Base-by-base conservation (phyloP, 2,329 filamentous ascomycete genomes). In the Penicillium sp. region DNA sequence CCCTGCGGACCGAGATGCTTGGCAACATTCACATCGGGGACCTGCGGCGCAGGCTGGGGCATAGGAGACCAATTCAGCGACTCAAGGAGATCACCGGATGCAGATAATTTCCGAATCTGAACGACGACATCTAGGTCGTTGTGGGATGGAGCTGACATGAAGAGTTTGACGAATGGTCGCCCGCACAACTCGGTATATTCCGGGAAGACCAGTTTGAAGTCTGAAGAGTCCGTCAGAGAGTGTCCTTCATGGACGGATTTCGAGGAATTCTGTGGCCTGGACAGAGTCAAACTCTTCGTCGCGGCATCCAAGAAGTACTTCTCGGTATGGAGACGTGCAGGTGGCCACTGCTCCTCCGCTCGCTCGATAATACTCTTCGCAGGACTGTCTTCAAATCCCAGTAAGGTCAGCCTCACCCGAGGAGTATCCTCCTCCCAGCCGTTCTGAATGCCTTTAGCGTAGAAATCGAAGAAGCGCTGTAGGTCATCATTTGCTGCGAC, bases 1-100 rank as follows among this genome's bases (percentile, higher is more conserved):
- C 62, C 62, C 36, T 58, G 54, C 3, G 51, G 58, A 0, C 62
- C 63, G 3, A 60, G 45, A 32, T 56, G 51, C 46, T 66, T 64
- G 20, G 47, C 49, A 1, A 53, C 41, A 30, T 60, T 60, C 1
- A 54, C 43, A 30, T 56, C 33, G 0, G 57, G 58, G 2, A 67
- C 55, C 18, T 62, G 40, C 0, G 42, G 41, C 3, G 39, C 33
- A 6, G 48, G 48, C n/a, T 50, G 47, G 1, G 52, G 54, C 6
- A 56, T 51, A 2, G 56, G 52, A 8, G 33, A 46, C 34, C 44
- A 56, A 30, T 66, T 65, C 1, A 62, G 30, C 4, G 51, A 54
- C 20, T 39, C 49, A 2, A 67, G 56, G 2, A 50, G 32, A 3
- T 44, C 44, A 4, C 60, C 60, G 3, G 49, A 36, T 0, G 36